A percentile compares a stretch with the other conserved stretches of the same genome.
These are phyloP conservation scores for Podospora anserina DNA, from an alignment of 495 filamentous ascomycete species.

Conservation along the genomic window DNA sequence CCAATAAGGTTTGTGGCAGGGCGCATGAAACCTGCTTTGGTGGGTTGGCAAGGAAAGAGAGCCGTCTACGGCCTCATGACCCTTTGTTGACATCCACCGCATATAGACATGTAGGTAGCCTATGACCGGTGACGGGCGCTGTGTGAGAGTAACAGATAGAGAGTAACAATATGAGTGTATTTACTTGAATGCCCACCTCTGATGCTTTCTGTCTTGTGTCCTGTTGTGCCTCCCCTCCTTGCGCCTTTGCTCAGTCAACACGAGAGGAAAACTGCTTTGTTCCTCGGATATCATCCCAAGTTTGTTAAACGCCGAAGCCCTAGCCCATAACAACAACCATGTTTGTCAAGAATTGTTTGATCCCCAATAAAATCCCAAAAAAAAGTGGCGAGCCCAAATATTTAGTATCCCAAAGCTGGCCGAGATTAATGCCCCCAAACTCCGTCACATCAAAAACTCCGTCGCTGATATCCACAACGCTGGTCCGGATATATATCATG, in stretches of 20 bases:
- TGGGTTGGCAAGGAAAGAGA: neutral
- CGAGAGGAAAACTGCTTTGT: neutral
- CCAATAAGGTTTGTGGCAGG: neutral
- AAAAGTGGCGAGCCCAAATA: slow-evolving; percentile 6
- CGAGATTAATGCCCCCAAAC: slow-evolving; percentile 27
- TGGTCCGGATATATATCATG: neutral
- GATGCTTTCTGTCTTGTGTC: slow-evolving; percentile 6
- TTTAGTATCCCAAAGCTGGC: slow-evolving; percentile 19
- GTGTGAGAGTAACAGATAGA: neutral
- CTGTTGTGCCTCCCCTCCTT: neutral
- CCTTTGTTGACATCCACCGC: too few relatives aligned
- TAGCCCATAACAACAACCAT: slow-evolving; percentile 4
- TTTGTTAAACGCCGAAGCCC: slow-evolving; percentile 2
- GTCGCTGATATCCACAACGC: slow-evolving; percentile 34
- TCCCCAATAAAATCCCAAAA: slow-evolving; percentile 11
- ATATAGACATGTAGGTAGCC: too few relatives aligned
- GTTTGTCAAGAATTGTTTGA: neutral
- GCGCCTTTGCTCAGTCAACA: neutral
- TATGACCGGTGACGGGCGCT: neutral
- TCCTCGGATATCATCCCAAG: slow-evolving; percentile 3
- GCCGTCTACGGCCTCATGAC: neutral
- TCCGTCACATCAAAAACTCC: slow-evolving; percentile 36
- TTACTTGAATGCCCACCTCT: neutral
- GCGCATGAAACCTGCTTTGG: neutral
- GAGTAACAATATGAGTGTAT: slow-evolving; percentile 3